Evolutionary conservation across 345 rosid genomes (phyloP).

Genomic region (Angophora floribunda): DNA sequence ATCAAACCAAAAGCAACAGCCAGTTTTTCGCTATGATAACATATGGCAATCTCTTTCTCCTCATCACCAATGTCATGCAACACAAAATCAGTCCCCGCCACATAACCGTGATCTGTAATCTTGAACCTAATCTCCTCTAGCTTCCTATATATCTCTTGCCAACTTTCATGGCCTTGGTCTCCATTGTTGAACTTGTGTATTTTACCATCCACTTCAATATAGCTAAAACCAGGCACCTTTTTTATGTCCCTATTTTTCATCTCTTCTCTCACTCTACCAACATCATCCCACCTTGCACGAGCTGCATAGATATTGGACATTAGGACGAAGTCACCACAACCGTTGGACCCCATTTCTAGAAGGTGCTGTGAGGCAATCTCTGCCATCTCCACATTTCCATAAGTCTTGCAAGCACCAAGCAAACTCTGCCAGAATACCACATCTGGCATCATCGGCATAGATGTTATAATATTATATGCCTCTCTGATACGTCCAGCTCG

Average conservation of each 20-base stretch:
- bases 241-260: constrained; percentile 71
- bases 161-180: constrained; percentile 45
- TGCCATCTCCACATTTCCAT: constrained; percentile 62
- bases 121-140: constrained; percentile 67
- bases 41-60: constrained; percentile 75
- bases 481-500: constrained; percentile 68
- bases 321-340: constrained; percentile 71
- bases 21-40: constrained; percentile 79
- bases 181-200: constrained; percentile 67
- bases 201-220: constrained; percentile 50
- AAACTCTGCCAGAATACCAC: constrained; percentile 78
- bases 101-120: constrained; percentile 62
- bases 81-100: constrained; percentile 65
- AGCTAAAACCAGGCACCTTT: constrained; percentile 83
- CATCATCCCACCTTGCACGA: constrained; percentile 69
- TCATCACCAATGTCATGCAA: constrained; percentile 88
- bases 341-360: constrained; percentile 63
- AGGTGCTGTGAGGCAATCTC: constrained; percentile 56
- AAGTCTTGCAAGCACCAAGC: constrained; percentile 70
- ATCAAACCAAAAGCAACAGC: constrained; percentile 85
- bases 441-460: constrained; percentile 59
- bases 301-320: constrained; percentile 77
- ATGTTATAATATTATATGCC: constrained; percentile 53
- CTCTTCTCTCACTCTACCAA: constrained; percentile 59
- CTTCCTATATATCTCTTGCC: constrained; percentile 55